phyloP scores from a whole-genome alignment of 176 grass and related monocot species.

The Hsuehochloa calcarea region DNA sequence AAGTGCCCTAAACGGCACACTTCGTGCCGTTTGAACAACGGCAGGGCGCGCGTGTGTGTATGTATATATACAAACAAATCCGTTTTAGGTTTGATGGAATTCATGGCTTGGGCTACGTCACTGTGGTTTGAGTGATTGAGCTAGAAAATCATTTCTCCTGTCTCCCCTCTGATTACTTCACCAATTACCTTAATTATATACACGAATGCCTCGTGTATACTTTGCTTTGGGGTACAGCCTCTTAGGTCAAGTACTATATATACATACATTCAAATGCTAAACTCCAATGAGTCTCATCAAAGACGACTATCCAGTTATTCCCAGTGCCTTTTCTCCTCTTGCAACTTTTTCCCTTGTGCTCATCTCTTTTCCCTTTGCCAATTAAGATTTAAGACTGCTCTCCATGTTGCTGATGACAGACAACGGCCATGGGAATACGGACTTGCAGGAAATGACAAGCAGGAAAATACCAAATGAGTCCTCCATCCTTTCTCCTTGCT shows the following conservation, averaged over 20 bases:
- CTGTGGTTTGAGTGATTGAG: background rate
- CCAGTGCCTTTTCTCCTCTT: slow-evolving; percentile 39
- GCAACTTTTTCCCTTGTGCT: slow-evolving; percentile 52
- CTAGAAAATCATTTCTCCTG: slow-evolving; percentile 15
- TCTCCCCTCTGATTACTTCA: slow-evolving; percentile 35
- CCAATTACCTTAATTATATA: slow-evolving; percentile 8
- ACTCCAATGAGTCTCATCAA: slow-evolving; percentile 57
- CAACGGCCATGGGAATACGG: slow-evolving; percentile 48
- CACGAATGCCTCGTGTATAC: slow-evolving; percentile 34
- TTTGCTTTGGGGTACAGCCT: slow-evolving; percentile 33
- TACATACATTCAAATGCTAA: slow-evolving; percentile 73
- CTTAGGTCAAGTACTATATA: slow-evolving; percentile 44
- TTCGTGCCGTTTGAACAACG: background rate
- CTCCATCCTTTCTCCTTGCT: slow-evolving; percentile 51
- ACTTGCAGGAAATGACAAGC: slow-evolving; percentile 48
- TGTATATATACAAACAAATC: background rate
- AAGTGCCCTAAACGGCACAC: background rate
- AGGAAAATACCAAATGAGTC: slow-evolving; percentile 52
- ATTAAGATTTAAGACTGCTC: slow-evolving; percentile 44
- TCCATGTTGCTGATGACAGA: slow-evolving; percentile 50
- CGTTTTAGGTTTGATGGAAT: background rate
- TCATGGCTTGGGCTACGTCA: background rate
- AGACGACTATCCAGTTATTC: slow-evolving; percentile 59
- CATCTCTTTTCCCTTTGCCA: slow-evolving; percentile 46
- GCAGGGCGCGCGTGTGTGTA: background rate